Percentiles rank a stretch among this genome's conserved stretches.
Evolutionary conservation across 2,329 filamentous ascomycete genomes (phyloP).

Genomic region (Alternaria postmessia): DNA sequence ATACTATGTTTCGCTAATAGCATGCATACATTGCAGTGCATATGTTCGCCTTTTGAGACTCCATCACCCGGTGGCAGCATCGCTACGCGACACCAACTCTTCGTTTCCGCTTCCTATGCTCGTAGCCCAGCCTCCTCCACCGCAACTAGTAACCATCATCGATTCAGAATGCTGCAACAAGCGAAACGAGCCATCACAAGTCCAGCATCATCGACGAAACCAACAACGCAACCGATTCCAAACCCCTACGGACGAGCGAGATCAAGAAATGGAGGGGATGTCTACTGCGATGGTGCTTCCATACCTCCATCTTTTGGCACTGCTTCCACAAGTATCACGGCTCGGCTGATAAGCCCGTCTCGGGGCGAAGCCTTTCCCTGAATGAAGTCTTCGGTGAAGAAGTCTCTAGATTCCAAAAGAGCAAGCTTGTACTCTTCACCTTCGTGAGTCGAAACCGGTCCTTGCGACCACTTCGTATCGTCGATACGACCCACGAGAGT

Average conservation of each 20-base stretch:
- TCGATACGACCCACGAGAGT: neutral
- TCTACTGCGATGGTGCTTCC: neutral
- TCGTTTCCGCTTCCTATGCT: neutral
- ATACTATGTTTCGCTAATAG: neutral
- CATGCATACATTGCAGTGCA: neutral
- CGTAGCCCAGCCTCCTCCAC: neutral
- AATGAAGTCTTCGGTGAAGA: neutral
- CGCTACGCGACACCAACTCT: neutral
- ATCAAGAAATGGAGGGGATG: accelerated
- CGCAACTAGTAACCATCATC: too few species aligned
- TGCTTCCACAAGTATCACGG: neutral
- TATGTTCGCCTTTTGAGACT: neutral
- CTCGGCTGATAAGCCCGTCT: neutral
- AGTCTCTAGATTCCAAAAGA: neutral
- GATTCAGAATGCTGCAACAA: too few species aligned
- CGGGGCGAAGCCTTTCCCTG: neutral
- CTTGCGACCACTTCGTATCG: neutral
- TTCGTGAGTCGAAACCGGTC: neutral
- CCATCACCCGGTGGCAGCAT: neutral
- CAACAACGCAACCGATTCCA: neutral
- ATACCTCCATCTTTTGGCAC: neutral
- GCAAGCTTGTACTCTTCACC: neutral
- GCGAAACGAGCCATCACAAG: neutral
- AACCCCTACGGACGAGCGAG: neutral
- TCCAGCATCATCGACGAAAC: neutral